These are phyloP conservation scores for Hyaloscypha variabilis DNA, from an alignment of 495 filamentous ascomycete genomes.

Conservation along the genomic window DNA sequence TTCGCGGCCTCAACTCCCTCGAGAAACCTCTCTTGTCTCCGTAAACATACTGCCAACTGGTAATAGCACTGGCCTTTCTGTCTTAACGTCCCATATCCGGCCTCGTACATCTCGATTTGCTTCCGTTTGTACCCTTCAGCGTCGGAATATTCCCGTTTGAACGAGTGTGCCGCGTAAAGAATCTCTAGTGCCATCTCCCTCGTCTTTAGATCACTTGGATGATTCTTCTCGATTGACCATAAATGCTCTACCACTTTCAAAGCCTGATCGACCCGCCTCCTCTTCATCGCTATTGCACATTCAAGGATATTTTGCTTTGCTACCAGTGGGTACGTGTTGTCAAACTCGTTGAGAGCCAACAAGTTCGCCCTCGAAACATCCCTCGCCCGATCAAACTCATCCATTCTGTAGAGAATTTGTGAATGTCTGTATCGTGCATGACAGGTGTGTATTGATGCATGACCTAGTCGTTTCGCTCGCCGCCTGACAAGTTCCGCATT, in stretches of 20 bases:
- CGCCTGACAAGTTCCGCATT: constrained; percentile 8
- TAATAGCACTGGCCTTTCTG: not conserved
- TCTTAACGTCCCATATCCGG: not conserved
- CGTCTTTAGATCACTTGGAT: constrained; percentile 5
- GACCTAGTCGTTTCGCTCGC: constrained; percentile 2
- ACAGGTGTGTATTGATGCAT: constrained; percentile 4
- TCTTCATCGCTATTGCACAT: constrained; percentile 15
- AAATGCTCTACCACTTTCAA: constrained; percentile 14
- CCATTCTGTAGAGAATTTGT: constrained; percentile 3
- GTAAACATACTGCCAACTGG: not conserved
- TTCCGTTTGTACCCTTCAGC: constrained; percentile 13
- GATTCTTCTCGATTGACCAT: not conserved
- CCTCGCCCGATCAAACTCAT: constrained; percentile 3
- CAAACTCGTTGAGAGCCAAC: not conserved
- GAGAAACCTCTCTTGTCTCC: not conserved
- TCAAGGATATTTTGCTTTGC: constrained; percentile 13
- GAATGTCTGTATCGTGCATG: constrained; percentile 6
- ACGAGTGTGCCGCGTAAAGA: not conserved
- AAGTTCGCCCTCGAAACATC: not conserved
- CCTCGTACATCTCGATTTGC: constrained; percentile 17
- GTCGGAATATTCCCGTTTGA: not conserved
- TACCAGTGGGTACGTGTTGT: not conserved
- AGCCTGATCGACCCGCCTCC: constrained; percentile 6
- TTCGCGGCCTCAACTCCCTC: not conserved
- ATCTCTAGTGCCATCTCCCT: constrained; percentile 5